Evolutionary conservation across 2,329 filamentous ascomycete species (phyloP), one percentile per base, ranked within the genome.

Genomic region (Acrocalymma vagum): DNA sequence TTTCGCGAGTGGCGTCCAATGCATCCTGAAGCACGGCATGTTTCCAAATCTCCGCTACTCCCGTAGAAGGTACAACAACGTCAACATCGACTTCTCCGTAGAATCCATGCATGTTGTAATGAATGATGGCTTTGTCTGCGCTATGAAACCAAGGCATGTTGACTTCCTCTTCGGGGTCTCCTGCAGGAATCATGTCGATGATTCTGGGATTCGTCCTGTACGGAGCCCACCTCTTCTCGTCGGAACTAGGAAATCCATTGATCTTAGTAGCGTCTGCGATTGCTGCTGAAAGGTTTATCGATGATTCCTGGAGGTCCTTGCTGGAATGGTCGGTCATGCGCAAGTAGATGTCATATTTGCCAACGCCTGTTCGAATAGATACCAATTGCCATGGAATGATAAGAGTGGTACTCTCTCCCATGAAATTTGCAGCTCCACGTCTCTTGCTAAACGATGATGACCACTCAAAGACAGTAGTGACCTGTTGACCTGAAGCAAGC

Each of bases 101-200:
- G 10, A 37, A 33, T 6, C 38, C 38, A 26, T 48, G 40, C 33
- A 42, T 39, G 7, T 41, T 28, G 29, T 48, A 38, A 4, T 42
- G 38, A 14, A 48, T 25, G 2, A 44, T 24, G 9, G 27, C 22
- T 23, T 45, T 36, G 17, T 48, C 45, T 21, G 28, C 35, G 11
- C n/a, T 10, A n/a, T 37, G 18, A 21, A 48, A 48, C 45, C 45
- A 48, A 9, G 40, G 37, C 25, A 48, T 28, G 20, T 30, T 41
- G n/a, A 48, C 27, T 14, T 38, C 38, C 25, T 42, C 38, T 10
- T 29, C 31, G 7, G 16, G 5, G 14, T 27, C 28, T 13, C 38
- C 38, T 3, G 18, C 38, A 8, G 38, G 31, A 13, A 42, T 20
- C 9, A n/a, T 21, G 7, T 20, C 11, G 23, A 34, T 3, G 17